Base-by-base conservation (phyloP, 1,284 basidiomycete species). In the Polyporus tsugae region DNA sequence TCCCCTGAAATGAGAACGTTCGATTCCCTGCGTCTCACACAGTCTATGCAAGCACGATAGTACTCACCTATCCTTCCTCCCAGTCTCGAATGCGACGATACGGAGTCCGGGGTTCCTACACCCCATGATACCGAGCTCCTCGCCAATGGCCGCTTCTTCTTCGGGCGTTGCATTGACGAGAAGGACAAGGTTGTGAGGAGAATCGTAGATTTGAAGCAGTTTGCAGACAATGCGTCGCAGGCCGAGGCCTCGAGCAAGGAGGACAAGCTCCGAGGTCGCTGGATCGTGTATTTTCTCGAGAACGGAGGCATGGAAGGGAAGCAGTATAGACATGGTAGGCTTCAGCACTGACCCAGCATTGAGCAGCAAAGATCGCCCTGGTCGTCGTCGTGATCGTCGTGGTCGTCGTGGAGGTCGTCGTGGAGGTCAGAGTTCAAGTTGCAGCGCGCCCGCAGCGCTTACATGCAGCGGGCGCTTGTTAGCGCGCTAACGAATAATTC, bases 111-210 rank as follows among this genome's bases (percentile, higher is more conserved):
- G 96, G 74, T 90, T 92, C 69, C 94, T 84, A 70, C 95, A 96
- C 1, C 97, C 96, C 87, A 98, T 93, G 29, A 96, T 91, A 0
- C 95, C 93, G 10, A 99, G 86, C 77, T 98, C 95, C 74, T 98
- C 96, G 0, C 95, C 95, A 49, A 99, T 94, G 0, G 93, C 95
- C 0, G 90, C 86, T 76, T 98, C 96, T 77, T 99, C 97, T 70
- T 97, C 94, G 2, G 89, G 85, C 0, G 87, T 89, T 0, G 97
- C 96, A 79, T 98, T 97, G 65, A 99, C 91, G 15, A 53, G 52
- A 5, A 53, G 15, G 52, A 53, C 52, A 13, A 53, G 52, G 22
- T 49, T 49, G n/a, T 49, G 46, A 10, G 46, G 46, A 11, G 46
- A 49, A 4, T 49, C 46, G 15, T 53, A 53, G 29, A 53, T 53